phyloP scores from a whole-genome alignment of 225 moss, liverwort and hornwort genomes.

The Marchantia polymorpha region DNA sequence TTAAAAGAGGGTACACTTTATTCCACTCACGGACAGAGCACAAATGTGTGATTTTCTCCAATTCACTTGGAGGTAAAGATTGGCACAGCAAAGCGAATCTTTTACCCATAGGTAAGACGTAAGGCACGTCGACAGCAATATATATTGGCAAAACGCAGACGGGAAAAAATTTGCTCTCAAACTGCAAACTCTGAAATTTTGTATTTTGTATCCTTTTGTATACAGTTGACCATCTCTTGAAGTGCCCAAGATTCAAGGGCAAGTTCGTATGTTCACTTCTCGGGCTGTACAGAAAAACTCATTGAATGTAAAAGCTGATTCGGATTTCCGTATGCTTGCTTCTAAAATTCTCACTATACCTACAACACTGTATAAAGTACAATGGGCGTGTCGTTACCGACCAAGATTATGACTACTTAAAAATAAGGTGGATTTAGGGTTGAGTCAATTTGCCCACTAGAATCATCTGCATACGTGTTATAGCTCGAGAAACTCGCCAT shows the following conservation, averaged over 20 bases:
- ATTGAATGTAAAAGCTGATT: conserved; percentile 10
- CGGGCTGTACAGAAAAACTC: conserved; percentile 15
- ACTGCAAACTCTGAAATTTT: background rate
- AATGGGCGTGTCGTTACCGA: background rate
- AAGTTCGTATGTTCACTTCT: conserved; percentile 5
- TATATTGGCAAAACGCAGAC: too few relatives aligned
- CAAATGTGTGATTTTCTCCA: too few relatives aligned
- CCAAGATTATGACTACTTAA: background rate
- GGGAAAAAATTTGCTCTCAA: background rate
- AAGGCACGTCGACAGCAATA: too few relatives aligned
- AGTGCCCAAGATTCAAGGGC: conserved; percentile 15
- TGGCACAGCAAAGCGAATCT: too few relatives aligned
- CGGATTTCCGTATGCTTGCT: conserved; percentile 2
- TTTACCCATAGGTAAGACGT: too few relatives aligned
- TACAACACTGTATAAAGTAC: conserved; percentile 5
- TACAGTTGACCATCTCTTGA: conserved; percentile 13
- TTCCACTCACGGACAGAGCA: too few relatives aligned
- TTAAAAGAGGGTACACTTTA: too few relatives aligned
- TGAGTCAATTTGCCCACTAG: conserved; percentile 20
- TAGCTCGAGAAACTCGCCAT: conserved; percentile 41
- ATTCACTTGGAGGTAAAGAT: too few relatives aligned
- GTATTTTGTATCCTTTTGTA: conserved; percentile 1
- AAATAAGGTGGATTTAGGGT: background rate
- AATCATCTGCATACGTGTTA: conserved; percentile 17
- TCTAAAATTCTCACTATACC: conserved; percentile 10